Conservation (phyloP, 176 grass and related monocot species). For the Canna indica region DNA sequence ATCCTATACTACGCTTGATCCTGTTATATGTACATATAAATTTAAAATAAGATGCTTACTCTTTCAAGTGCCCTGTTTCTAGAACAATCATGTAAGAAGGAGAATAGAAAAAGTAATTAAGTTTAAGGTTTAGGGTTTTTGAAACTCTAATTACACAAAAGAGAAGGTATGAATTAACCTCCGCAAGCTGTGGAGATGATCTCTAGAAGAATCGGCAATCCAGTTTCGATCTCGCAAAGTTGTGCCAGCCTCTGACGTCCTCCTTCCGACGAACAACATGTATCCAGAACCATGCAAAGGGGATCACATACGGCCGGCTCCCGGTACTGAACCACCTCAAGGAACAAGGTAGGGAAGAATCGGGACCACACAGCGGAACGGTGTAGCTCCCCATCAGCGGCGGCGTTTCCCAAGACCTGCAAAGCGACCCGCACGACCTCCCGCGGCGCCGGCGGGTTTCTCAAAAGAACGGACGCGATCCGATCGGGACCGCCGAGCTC, state of each 20-base stretch:
- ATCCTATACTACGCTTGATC: too few relatives aligned
- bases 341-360: slow-evolving; percentile 47
- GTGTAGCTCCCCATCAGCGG: slow-evolving; percentile 47
- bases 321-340: slow-evolving; percentile 30
- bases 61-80: too few relatives aligned
- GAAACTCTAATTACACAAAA: not conserved
- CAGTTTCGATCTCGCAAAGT: slow-evolving; percentile 34
- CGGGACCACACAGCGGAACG: slow-evolving; percentile 54
- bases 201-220: slow-evolving; percentile 41
- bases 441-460: slow-evolving; percentile 5
- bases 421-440: slow-evolving; percentile 42
- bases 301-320: slow-evolving; percentile 49
- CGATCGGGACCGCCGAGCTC: slow-evolving; percentile 26
- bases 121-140: slow-evolving; percentile 6
- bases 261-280: slow-evolving; percentile 53
- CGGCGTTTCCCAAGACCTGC: slow-evolving; percentile 65
- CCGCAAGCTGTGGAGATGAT: slow-evolving; percentile 38
- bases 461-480: slow-evolving; percentile 27
- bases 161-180: slow-evolving; percentile 25
- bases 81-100: too few relatives aligned
- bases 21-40: too few relatives aligned
- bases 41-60: too few relatives aligned
- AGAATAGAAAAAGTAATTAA: not conserved
- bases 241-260: slow-evolving; percentile 41
- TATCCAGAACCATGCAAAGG: slow-evolving; percentile 86